Evolutionary conservation across 2,329 filamentous ascomycete species (phyloP).

Genomic region (Bretziella fagacearum): DNA sequence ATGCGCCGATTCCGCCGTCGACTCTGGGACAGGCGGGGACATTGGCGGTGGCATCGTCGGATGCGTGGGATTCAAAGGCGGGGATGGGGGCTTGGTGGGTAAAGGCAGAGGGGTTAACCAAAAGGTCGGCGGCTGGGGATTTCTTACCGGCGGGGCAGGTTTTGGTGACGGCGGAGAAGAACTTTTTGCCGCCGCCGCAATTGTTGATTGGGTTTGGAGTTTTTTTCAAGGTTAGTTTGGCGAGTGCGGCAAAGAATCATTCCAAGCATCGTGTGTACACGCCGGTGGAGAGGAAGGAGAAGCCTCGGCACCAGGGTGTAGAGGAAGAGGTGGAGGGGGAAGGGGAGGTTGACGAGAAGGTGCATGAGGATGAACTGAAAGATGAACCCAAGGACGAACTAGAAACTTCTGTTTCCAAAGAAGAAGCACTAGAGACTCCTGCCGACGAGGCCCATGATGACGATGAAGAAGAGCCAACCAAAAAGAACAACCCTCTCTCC

Average conservation of each 20-base stretch:
- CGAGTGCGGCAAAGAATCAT: conserved; percentile 59
- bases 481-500: conserved; percentile 12
- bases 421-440: conserved; percentile 3
- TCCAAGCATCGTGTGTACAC: conserved; percentile 41
- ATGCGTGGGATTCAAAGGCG: conserved; percentile 91
- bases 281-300: conserved; percentile 8
- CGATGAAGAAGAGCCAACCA: neutral
- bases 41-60: conserved; percentile 67
- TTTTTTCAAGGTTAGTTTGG: conserved; percentile 75
- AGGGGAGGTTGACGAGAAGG: conserved; percentile 21
- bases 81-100: conserved; percentile 97
- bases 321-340: conserved; percentile 21
- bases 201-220: conserved; percentile 75
- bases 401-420: conserved; percentile 2
- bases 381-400: neutral
- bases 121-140: conserved; percentile 63
- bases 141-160: conserved; percentile 67
- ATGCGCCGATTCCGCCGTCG: conserved; percentile 78
- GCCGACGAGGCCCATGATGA: conserved; percentile 18
- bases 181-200: conserved; percentile 74
- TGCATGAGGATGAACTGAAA: conserved; percentile 22
- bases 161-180: conserved; percentile 71
- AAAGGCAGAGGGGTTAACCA: conserved; percentile 73
- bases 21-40: conserved; percentile 83
- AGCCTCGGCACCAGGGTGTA: conserved; percentile 19